Evolutionary conservation across 352 stramenopile species (phyloP).

Genomic region (Globisporangium parvum): DNA sequence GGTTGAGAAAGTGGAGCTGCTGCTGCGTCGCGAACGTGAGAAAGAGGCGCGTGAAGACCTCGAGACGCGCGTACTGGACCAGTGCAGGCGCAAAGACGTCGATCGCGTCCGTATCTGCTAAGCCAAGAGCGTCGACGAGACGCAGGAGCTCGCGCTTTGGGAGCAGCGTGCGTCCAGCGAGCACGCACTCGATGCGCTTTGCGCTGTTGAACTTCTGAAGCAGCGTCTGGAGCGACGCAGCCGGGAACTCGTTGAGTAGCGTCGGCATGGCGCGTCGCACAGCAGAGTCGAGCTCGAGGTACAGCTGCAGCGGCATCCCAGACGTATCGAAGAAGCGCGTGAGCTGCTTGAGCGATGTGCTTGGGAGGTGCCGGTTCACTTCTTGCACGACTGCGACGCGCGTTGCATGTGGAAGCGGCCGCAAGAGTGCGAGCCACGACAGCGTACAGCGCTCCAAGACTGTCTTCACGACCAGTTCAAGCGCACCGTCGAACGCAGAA

Average conservation of each 20-base stretch:
- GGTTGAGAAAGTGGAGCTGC: constrained; percentile 28
- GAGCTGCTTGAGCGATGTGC: constrained; percentile 40
- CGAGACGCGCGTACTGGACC: constrained; percentile 26
- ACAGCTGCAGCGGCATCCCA: constrained; percentile 19
- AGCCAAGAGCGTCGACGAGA: constrained; percentile 38
- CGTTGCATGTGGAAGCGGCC: constrained; percentile 17
- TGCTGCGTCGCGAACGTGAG: constrained; percentile 29
- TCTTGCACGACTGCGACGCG: constrained; percentile 30
- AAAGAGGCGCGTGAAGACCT: constrained; percentile 34
- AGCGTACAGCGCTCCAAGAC: constrained; percentile 37
- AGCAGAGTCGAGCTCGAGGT: constrained; percentile 32
- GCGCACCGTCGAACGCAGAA: constrained; percentile 17
- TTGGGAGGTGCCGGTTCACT: constrained; percentile 15
- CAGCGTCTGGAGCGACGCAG: constrained; percentile 39
- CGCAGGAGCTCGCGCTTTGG: constrained; percentile 39
- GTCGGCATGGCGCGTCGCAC: constrained; percentile 23
- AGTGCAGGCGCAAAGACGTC: constrained; percentile 34
- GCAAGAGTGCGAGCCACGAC: constrained; percentile 39
- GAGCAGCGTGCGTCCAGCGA: constrained; percentile 26
- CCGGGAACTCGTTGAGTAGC: constrained; percentile 45
- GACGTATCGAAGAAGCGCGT: constrained; percentile 53
- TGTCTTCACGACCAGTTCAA: constrained; percentile 36
- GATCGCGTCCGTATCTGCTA: constrained; percentile 22
- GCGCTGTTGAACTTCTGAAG: constrained; percentile 52
- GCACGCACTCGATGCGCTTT: constrained; percentile 29